Conservation (phyloP, 495 filamentous ascomycete genomes). For the Neurospora sp. region DNA sequence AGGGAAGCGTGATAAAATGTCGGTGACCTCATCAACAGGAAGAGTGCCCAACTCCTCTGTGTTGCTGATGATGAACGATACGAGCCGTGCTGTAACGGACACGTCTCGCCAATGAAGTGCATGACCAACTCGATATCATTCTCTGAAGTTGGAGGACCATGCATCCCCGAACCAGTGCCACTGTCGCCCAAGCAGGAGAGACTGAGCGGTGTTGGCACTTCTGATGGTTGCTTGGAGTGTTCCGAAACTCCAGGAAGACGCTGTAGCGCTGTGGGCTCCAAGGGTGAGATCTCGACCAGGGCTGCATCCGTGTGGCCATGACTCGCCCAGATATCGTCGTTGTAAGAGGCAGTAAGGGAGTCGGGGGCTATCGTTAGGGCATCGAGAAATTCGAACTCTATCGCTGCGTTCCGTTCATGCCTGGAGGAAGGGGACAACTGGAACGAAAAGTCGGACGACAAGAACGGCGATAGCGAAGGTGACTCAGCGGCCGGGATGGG, state of each 20-base stretch:
- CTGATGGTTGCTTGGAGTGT: background rate
- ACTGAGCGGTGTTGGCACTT: background rate
- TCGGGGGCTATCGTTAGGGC: background rate
- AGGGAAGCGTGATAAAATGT: constrained; percentile 3
- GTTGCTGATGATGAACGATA: background rate
- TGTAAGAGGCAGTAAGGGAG: background rate
- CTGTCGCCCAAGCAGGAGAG: background rate
- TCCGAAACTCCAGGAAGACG: background rate
- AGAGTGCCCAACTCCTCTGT: constrained; percentile 1
- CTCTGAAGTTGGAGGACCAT: background rate
- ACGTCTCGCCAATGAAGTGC: constrained; percentile 1
- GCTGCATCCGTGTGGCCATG: background rate
- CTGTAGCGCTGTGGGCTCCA: background rate
- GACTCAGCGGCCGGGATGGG: background rate
- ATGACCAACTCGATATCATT: constrained; percentile 2
- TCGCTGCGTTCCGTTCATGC: background rate
- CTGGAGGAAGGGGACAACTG: background rate
- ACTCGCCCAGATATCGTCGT: background rate
- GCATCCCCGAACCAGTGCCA: background rate
- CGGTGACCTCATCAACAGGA: background rate
- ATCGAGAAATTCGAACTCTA: background rate
- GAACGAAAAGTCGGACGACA: background rate
- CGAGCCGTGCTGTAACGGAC: background rate
- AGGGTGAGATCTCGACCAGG: background rate
- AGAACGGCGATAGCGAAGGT: background rate